Evolutionary conservation across 78 protist genomes (phyloP).

Genomic region (Dictyostelium firmibasis): DNA sequence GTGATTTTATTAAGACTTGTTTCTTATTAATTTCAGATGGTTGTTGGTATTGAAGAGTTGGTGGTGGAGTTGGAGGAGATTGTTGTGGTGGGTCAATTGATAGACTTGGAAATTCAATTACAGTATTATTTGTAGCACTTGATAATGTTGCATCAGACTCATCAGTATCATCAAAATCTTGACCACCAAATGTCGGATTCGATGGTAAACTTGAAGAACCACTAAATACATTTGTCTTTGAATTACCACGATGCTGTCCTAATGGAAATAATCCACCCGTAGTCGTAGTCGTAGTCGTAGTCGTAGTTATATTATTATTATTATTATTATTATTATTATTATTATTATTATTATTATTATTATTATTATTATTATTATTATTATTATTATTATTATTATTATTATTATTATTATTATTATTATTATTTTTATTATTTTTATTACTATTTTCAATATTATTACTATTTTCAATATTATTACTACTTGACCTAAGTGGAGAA

Average conservation of each 20-base stretch:
- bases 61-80: neutral
- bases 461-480: neutral
- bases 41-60: neutral
- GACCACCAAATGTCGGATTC: neutral
- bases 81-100: constrained; percentile 40
- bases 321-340: neutral
- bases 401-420: neutral
- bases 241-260: constrained; percentile 53
- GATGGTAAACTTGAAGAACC: neutral
- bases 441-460: neutral
- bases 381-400: neutral
- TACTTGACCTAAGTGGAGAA: neutral
- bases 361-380: neutral
- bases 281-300: too few species aligned
- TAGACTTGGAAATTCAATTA: constrained; percentile 1
- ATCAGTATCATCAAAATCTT: constrained; percentile 6
- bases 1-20: neutral
- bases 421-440: neutral
- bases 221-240: neutral
- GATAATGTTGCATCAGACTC: constrained; percentile 12
- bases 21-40: neutral
- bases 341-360: neutral
- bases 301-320: neutral
- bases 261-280: neutral
- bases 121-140: neutral